phyloP scores from a whole-genome alignment of 2,329 filamentous ascomycete genomes.

The Harringtonia lauricola region DNA sequence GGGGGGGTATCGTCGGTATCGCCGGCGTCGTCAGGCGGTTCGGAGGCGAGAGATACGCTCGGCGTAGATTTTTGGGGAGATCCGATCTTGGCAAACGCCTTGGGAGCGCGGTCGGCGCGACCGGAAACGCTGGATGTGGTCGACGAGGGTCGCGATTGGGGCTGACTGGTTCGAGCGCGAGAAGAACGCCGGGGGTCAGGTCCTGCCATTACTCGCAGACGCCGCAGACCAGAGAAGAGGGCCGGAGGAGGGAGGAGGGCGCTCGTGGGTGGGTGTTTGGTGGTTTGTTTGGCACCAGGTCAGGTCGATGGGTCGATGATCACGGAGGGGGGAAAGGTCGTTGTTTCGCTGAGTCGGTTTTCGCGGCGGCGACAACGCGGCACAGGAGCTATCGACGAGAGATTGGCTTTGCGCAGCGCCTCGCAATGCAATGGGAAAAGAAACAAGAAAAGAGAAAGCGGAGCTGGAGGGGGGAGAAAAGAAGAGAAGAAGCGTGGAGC shows the following conservation, averaged over 20 bases:
- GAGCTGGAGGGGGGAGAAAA: background rate
- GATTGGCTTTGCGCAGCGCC: too few species aligned
- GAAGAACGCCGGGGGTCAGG: slow-evolving; percentile 77
- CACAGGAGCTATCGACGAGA: too few species aligned
- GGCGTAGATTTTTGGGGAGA: slow-evolving; percentile 69
- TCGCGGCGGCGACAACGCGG: too few species aligned
- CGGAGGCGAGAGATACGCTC: slow-evolving; percentile 60
- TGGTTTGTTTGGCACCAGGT: too few species aligned
- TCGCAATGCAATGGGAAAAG: background rate
- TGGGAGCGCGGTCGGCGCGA: slow-evolving; percentile 63
- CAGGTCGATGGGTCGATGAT: too few species aligned
- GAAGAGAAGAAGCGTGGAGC: background rate
- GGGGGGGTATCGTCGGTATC: slow-evolving; percentile 54
- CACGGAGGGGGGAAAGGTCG: too few species aligned
- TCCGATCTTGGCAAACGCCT: slow-evolving; percentile 59
- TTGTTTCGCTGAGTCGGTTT: too few species aligned
- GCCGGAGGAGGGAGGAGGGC: slow-evolving; percentile 6
- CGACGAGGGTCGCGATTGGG: slow-evolving; percentile 66
- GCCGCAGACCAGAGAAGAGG: slow-evolving; percentile 11
- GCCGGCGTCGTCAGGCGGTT: slow-evolving; percentile 50
- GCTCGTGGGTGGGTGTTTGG: too few species aligned
- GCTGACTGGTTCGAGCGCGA: slow-evolving; percentile 72
- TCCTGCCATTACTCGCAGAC: slow-evolving; percentile 43
- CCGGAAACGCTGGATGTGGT: slow-evolving; percentile 64
- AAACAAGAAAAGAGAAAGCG: background rate